Base-by-base conservation (phyloP, 768 basidiomycete genomes). In the Rhizopogon sp. region DNA sequence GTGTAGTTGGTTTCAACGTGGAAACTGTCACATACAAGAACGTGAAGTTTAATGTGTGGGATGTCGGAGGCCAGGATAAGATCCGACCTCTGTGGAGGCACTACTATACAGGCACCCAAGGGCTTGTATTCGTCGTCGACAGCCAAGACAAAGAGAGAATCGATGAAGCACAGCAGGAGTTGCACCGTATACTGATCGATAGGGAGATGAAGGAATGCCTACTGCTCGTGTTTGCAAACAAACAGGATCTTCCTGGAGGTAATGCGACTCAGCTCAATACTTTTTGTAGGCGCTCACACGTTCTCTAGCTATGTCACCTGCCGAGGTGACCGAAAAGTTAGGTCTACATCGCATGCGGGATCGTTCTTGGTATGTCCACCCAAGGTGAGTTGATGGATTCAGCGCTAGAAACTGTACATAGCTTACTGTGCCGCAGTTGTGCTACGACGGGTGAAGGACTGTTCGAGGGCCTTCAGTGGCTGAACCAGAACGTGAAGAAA, bases 21-120 rank as follows among this genome's bases (percentile, higher is more conserved):
- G 96, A 98, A 74, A 98, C 96, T 3, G 96, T 98, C 52, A 97
- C 94, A 45, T 98, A 98, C 76, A 97, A 97, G 81, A 98, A 98
- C 58, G 94, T 93, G 66, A 91, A 91, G 70, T 93, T 93, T 77
- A 93, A 92, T 61, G 88, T 91, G 6, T 90, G 93, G 93, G 93
- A 97, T 68, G 96, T 98, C 40, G 96, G 96, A 64, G 96, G 96
- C n/a, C 96, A 98, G 75, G 96, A 98, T 78, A 98, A 98, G 81
- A 98, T 98, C 67, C 82, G 96, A 50, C 96, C 96, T 25, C 78
- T 98, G 41, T 98, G 96, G 96, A 82, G 96, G 74, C 96, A 98
- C 73, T 98, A 98, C 73, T 98, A 98, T 76, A 98, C 96, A 11
- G 96, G 96, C 57, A 98, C 96, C 1, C 96, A 98, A 74, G 96